Evolutionary conservation across 1,139 yeast species (phyloP).

Genomic region (Saccharomyces hybrid): DNA sequence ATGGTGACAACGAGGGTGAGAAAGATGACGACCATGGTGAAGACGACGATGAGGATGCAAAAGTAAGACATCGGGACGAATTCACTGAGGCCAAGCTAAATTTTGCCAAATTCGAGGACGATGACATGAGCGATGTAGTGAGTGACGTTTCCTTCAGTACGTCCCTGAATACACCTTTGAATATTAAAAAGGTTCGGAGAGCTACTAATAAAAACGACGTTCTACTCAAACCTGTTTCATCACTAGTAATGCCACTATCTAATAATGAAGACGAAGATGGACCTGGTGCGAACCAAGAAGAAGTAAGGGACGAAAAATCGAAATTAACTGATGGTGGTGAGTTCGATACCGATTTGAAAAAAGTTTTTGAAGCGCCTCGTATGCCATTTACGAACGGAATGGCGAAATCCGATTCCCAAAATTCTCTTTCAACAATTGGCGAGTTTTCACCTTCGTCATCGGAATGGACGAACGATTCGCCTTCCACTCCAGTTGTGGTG

Average conservation of each 20-base stretch:
- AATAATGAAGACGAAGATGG: neutral
- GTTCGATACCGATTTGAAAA: conserved; percentile 19
- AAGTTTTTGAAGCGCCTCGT: conserved; percentile 29
- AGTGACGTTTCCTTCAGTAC: conserved; percentile 30
- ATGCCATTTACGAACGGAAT: conserved; percentile 22
- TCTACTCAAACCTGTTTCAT: neutral
- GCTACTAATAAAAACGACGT: neutral
- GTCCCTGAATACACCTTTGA: conserved; percentile 23
- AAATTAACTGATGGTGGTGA: conserved; percentile 2
- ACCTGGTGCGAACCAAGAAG: neutral
- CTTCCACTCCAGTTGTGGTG: conserved; percentile 13
- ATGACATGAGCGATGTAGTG: conserved; percentile 31
- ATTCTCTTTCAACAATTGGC: conserved; percentile 34
- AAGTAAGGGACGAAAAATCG: conserved; percentile 4
- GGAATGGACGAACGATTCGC: conserved; percentile 33
- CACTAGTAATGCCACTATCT: neutral
- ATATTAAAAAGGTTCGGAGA: conserved; percentile 16
- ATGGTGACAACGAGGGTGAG: conserved; percentile 17
- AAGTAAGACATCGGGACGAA: conserved; percentile 21
- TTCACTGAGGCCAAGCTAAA: conserved; percentile 21
- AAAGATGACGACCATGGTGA: conserved; percentile 13
- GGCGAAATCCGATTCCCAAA: conserved; percentile 24
- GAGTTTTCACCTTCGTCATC: conserved; percentile 39
- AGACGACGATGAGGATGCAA: conserved; percentile 1
- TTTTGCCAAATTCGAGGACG: conserved; percentile 15